Conservation (phyloP, 2,329 filamentous ascomycete species). For the Apiospora arundinis region DNA sequence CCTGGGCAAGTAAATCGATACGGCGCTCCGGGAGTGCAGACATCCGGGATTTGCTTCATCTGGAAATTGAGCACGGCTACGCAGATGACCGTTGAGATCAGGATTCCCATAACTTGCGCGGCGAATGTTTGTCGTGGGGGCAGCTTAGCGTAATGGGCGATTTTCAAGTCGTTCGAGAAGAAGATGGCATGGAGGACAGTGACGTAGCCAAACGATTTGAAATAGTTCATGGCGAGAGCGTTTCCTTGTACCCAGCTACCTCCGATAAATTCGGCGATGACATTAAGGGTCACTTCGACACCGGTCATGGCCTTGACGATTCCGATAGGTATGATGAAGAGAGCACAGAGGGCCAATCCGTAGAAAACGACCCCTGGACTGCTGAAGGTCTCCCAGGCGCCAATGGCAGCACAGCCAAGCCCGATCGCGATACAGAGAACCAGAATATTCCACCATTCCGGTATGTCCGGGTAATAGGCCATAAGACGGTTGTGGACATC, state of each 20-base stretch:
- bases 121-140: constrained; percentile 65
- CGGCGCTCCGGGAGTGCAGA: constrained; percentile 55
- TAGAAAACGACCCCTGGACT: constrained; percentile 59
- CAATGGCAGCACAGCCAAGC: constrained; percentile 54
- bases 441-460: constrained; percentile 61
- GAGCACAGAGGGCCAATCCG: constrained; percentile 53
- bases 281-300: constrained; percentile 57
- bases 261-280: constrained; percentile 60
- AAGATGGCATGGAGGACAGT: constrained; percentile 55
- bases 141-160: constrained; percentile 65
- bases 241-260: constrained; percentile 58
- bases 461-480: constrained; percentile 53
- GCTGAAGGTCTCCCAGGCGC: constrained; percentile 57
- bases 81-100: constrained; percentile 41
- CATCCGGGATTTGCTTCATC: constrained; percentile 53
- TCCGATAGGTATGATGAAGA: constrained; percentile 59
- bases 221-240: constrained; percentile 59
- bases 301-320: constrained; percentile 61
- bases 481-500: constrained; percentile 58
- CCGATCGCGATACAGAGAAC: constrained; percentile 46
- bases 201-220: constrained; percentile 54
- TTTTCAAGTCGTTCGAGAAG: constrained; percentile 48
- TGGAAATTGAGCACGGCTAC: constrained; percentile 49
- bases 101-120: constrained; percentile 64
- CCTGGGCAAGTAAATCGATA: constrained; percentile 59